phyloP scores from a whole-genome alignment of 768 basidiomycete species.

The Dendrothele bispora region DNA sequence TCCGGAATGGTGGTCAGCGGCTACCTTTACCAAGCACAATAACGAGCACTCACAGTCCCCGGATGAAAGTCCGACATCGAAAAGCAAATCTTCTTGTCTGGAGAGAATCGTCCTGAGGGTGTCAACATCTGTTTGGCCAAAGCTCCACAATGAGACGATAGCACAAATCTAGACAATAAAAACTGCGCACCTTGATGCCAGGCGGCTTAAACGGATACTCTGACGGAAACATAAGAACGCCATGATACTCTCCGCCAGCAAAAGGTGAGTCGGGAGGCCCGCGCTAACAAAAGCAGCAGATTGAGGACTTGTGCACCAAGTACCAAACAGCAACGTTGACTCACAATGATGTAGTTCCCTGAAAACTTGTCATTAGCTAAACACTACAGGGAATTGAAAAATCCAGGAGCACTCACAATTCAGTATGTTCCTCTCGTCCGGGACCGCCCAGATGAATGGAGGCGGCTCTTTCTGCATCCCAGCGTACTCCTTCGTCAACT shows the following conservation, averaged over 20 bases:
- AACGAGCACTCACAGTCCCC: constrained; percentile 64
- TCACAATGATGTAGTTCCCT: constrained; percentile 97
- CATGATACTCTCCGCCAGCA: constrained; percentile 91
- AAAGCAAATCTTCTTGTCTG: constrained; percentile 95
- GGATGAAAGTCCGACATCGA: constrained; percentile 98
- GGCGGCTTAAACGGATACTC: constrained; percentile 98
- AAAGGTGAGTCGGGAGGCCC: constrained; percentile 95
- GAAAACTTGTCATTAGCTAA: constrained; percentile 8
- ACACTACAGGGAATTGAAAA: not conserved
- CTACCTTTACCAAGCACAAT: not conserved
- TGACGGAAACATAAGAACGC: constrained; percentile 85
- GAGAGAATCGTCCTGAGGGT: constrained; percentile 87
- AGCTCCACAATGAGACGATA: not conserved
- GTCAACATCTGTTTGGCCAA: constrained; percentile 75
- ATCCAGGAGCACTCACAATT: constrained; percentile 63
- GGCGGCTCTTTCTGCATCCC: constrained; percentile 92
- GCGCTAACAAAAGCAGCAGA: constrained; percentile 47
- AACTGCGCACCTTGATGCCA: constrained; percentile 80
- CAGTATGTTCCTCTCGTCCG: constrained; percentile 97
- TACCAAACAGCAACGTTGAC: constrained; percentile 18
- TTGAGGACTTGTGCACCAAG: constrained; percentile 9
- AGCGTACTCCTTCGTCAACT: constrained; percentile 88
- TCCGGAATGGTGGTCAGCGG: not conserved
- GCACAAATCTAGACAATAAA: constrained; percentile 5
- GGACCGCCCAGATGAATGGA: constrained; percentile 93